Conservation (phyloP, 2,329 filamentous ascomycete genomes). For the Fusarium tanahbumbuense region DNA sequence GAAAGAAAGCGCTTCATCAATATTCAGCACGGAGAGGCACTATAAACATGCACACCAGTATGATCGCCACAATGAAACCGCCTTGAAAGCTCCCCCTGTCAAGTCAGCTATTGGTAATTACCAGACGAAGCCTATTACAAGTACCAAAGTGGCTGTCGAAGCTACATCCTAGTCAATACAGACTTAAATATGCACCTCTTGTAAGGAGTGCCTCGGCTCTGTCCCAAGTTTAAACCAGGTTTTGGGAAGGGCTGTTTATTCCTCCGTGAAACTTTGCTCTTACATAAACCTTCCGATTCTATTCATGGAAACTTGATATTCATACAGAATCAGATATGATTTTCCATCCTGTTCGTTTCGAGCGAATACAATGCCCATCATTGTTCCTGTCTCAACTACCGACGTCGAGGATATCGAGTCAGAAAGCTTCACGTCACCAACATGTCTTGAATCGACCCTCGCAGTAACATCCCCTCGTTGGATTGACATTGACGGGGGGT, state of each 20-base stretch:
- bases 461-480: neutral
- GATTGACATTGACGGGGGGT: conserved; percentile 1
- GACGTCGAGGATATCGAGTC: conserved; percentile 10
- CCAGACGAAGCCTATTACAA: conserved; percentile 14
- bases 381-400: conserved; percentile 6
- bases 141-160: neutral
- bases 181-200: conserved; percentile 4
- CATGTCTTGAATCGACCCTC: conserved; percentile 2
- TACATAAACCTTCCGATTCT: conserved; percentile 29
- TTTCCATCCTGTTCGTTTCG: neutral
- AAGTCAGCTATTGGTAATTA: conserved; percentile 21
- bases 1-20: conserved; percentile 20
- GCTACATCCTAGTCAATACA: conserved; percentile 19
- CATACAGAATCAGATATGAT: neutral
- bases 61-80: conserved; percentile 34
- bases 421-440: neutral
- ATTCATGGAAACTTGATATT: conserved; percentile 2
- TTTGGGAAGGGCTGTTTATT: conserved; percentile 20
- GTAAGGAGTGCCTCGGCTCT: conserved; percentile 17
- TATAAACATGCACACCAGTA: conserved; percentile 24
- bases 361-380: neutral
- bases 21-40: neutral
- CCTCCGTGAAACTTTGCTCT: conserved; percentile 16
- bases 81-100: conserved; percentile 8
- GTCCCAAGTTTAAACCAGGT: conserved; percentile 15